Evolutionary conservation across 78 protist genomes (phyloP), one percentile per base, ranked within the genome.

Genomic region (Goniomonas avonlea): DNA sequence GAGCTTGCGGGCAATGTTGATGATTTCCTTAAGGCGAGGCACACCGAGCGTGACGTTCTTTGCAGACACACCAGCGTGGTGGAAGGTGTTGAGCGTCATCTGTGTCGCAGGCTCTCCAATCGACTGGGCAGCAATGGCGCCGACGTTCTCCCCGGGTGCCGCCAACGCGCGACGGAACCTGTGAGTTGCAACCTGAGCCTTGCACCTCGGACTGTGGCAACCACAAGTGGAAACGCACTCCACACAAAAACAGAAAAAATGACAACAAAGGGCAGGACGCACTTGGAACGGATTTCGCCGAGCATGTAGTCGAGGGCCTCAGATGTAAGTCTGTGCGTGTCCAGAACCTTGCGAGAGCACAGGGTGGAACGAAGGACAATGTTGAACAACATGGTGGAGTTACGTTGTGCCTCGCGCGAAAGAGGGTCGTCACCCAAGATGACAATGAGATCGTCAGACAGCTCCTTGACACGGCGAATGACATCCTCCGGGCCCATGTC

Each of bases 51-150:
- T 80, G 9, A 63, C 65, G 81, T 92, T 98, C 94, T 97, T 98
- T 38, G 94, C 55, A 1, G 95, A 81, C 60, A 96, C 95, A 61
- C 99, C 99, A 39, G 99, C 99, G 59, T 77, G 90, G 83, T 97
- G 99, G 95, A 97, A 98, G 29, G 99, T 97, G 93, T 96, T 96
- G 73, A 98, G 89, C 4, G 99, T 98, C 99, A 98, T 97, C 86
- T 98, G 99, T 34, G 99, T 98, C 27, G 99, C 99, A 18, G 99
- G 99, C 89, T 98, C 99, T n/a, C 98, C 99, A 29, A 97, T 89
- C 1, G 93, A 87, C 90, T 96, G 99, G 23, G 98, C 98, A 0
- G 98, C 99, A 17, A 96, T 77, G 27, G 94, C 93, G 69, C 96
- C 99, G 58, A 80, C 92, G 86, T 71, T 77, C 70, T 96, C 97